Base-by-base conservation (phyloP, 768 basidiomycete species). In the Boletus sp. region DNA sequence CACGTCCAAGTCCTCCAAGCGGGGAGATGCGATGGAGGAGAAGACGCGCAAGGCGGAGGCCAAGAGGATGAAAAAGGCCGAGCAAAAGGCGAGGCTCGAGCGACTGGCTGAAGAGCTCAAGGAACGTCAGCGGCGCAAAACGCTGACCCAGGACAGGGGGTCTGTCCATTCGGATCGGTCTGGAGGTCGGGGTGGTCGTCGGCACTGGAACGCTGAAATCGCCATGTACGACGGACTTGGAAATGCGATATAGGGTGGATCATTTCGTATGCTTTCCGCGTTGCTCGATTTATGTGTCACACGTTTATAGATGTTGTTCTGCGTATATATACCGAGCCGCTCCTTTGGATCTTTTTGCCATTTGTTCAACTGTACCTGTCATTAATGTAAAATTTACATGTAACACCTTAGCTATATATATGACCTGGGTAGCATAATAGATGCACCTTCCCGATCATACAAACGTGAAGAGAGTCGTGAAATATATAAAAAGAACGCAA, bases 91-190 rank as follows among this genome's bases (percentile, higher is more conserved):
- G 52, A 75, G 68, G 60, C 70, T 68, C 33, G 76, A 79, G 55
- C 73, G 73, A 50, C 70, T 82, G 33, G 80, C 81, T n/a, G 64
- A 71, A 54, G 73, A 79, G 47, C 71, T 82, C 58, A 79, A 77
- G 65, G 72, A 73, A 50, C 71, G 66, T 64, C 59, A 67, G 69
- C 63, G 73, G 57, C 74, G 73, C 12, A 65, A 66, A 45, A 58
- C 54, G 7, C 66, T 69, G 3, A 66, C 68, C 8, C 53, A 55
- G 12, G 76, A 78, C 45, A 67, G 55, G 56, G 53, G 33, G 1
- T 78, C 77, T 29, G 35, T 69, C 0, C 65, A 59, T 36, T 76
- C 75, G 2, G 46, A 60, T 8, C 58, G 66, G 33, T 61, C 70
- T 4, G 51, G n/a, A 17, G 64, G 61, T 2, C 69, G 56, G 15